phyloP scores from a whole-genome alignment of 441 rosid species.

The Omphalea diandra region DNA sequence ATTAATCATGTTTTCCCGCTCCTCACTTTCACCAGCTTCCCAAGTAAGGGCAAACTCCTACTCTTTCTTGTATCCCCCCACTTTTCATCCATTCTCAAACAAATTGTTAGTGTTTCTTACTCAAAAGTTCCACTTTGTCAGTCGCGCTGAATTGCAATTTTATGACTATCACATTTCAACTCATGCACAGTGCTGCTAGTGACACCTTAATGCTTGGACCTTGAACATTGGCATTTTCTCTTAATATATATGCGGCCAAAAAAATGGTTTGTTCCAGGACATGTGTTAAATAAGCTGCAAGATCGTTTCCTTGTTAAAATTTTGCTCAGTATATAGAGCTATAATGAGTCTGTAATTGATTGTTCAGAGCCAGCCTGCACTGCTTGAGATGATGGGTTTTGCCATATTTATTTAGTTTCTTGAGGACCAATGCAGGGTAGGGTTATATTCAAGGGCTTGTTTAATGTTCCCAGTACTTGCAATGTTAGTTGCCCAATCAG shows the following conservation, averaged over 20 bases:
- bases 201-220: too few species aligned
- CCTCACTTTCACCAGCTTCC: too few species aligned
- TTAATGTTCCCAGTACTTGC: not conserved
- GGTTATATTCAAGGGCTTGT: not conserved
- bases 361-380: not conserved
- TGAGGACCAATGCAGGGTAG: not conserved
- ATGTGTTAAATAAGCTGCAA: not conserved
- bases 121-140: too few species aligned
- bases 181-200: not conserved
- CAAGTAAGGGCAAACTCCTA: too few species aligned
- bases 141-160: not conserved
- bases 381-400: not conserved
- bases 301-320: not conserved
- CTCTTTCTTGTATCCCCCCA: too few species aligned
- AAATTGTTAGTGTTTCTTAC: too few species aligned
- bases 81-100: too few species aligned
- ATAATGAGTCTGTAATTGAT: not conserved
- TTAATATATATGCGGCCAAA: not conserved
- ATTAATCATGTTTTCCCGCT: too few species aligned
- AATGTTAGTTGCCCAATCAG: not conserved
- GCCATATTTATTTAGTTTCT: not conserved
- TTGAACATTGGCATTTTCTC: not conserved
- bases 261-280: not conserved
- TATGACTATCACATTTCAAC: not conserved
- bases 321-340: not conserved